Evolutionary conservation across 225 moss, liverwort and hornwort genomes (phyloP).

Genomic region (Marchantia polymorpha): DNA sequence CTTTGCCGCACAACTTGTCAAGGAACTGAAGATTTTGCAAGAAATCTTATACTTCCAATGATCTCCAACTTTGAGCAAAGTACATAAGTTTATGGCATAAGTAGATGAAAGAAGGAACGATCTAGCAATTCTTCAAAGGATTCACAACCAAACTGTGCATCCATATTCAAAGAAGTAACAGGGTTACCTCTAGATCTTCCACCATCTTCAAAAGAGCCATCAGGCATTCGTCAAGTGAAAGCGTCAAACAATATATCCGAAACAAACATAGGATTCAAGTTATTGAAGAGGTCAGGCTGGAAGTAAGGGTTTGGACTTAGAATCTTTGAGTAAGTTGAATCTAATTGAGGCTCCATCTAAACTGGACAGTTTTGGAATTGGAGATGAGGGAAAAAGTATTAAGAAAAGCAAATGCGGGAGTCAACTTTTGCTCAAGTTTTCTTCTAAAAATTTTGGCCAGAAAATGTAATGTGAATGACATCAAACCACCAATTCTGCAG

Average conservation of each 20-base stretch:
- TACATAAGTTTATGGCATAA: background rate
- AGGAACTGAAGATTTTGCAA: no score
- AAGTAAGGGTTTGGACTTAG: slow-evolving; percentile 91
- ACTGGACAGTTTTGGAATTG: slow-evolving; percentile 79
- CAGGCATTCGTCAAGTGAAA: background rate
- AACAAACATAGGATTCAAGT: slow-evolving; percentile 48
- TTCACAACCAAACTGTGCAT: slow-evolving; percentile 30
- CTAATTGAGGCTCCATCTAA: slow-evolving; percentile 67
- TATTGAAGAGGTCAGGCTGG: slow-evolving; percentile 84
- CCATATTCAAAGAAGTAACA: slow-evolving; percentile 39
- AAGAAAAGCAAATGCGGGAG: slow-evolving; percentile 34
- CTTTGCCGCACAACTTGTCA: no score
- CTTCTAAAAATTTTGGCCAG: slow-evolving; percentile 50
- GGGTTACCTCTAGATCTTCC: slow-evolving; percentile 29
- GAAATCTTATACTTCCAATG: background rate
- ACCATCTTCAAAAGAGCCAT: slow-evolving; percentile 12
- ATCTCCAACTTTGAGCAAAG: slow-evolving; percentile 24
- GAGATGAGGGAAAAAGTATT: slow-evolving; percentile 57
- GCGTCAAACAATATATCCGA: slow-evolving; percentile 24
- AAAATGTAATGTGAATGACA: no score
- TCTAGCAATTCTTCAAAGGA: background rate
- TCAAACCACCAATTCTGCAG: no score
- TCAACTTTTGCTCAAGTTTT: slow-evolving; percentile 27
- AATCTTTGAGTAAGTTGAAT: slow-evolving; percentile 60
- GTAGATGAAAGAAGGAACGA: slow-evolving; percentile 1